These are phyloP conservation scores for Angophora floribunda DNA, from an alignment of 345 rosid genomes.

Conservation along the genomic window DNA sequence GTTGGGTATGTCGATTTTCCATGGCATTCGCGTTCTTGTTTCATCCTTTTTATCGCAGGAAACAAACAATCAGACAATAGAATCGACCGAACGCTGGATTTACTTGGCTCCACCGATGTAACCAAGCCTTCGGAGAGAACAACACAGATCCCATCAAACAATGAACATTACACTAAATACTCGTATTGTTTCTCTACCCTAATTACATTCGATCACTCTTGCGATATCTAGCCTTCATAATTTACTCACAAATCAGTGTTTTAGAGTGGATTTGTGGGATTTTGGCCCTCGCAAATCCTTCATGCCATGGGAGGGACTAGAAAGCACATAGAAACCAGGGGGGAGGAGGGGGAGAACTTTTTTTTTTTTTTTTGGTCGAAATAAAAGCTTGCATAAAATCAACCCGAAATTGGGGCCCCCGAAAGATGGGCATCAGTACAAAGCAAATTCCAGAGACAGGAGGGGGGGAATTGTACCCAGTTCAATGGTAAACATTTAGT, in stretches of 20 bases:
- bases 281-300: neutral
- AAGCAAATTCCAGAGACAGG: too few relatives aligned
- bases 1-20: neutral
- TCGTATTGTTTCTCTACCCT: neutral
- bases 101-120: neutral
- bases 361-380: too few relatives aligned
- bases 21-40: neutral
- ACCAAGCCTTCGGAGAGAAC: neutral
- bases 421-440: too few relatives aligned
- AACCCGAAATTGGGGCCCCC: too few relatives aligned
- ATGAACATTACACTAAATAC: neutral
- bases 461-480: too few relatives aligned
- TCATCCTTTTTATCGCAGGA: too few relatives aligned
- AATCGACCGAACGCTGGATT: neutral
- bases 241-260: neutral
- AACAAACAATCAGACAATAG: neutral
- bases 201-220: too few relatives aligned
- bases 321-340: neutral
- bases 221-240: neutral
- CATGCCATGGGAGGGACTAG: neutral
- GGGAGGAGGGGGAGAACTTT: too few relatives aligned
- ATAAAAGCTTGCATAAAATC: too few relatives aligned
- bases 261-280: neutral
- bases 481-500: too few relatives aligned
- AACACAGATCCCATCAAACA: too few relatives aligned